phyloP scores from a whole-genome alignment of 2,329 filamentous ascomycete genomes.

The Mycogone perniciosa region DNA sequence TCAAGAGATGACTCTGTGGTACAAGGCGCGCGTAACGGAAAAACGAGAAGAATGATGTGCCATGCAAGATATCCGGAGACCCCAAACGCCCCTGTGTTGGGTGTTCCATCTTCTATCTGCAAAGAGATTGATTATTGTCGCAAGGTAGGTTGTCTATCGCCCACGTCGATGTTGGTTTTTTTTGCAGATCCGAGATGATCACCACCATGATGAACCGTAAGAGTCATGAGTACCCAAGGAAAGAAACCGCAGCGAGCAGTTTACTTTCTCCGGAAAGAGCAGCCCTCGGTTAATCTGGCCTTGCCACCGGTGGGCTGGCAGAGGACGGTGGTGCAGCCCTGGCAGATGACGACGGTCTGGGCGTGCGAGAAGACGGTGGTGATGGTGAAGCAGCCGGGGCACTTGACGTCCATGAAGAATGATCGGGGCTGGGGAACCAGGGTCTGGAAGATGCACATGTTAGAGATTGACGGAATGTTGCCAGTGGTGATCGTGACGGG shows the following conservation, averaged over 20 bases:
- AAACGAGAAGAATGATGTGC: slow-evolving; percentile 45
- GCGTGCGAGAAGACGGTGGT: slow-evolving; percentile 99
- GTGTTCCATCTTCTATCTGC: slow-evolving; percentile 69
- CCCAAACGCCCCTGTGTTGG: slow-evolving; percentile 65
- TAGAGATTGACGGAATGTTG: slow-evolving; percentile 12
- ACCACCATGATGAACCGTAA: slow-evolving; percentile 43
- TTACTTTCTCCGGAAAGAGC: slow-evolving; percentile 99
- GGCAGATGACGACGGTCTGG: slow-evolving; percentile 99
- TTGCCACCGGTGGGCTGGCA: slow-evolving; percentile 99
- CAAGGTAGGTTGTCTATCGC: slow-evolving; percentile 43
- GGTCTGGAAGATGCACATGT: slow-evolving; percentile 47
- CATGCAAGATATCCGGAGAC: slow-evolving; percentile 78
- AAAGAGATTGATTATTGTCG: slow-evolving; percentile 44
- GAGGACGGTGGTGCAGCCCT: slow-evolving; percentile 97
- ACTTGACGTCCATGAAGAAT: slow-evolving; percentile 99
- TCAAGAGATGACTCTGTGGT: slow-evolving; percentile 39
- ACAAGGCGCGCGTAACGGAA: slow-evolving; percentile 39
- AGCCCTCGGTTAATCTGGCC: slow-evolving; percentile 97
- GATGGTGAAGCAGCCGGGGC: slow-evolving; percentile 99
- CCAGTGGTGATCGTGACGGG: slow-evolving; percentile 8
- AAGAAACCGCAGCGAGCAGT: slow-evolving; percentile 45
- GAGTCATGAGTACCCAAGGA: slow-evolving; percentile 44
- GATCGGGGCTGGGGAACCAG: slow-evolving; percentile 95
- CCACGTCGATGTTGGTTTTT: slow-evolving; percentile 40
- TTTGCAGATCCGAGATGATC: slow-evolving; percentile 56